Evolutionary conservation across 441 rosid species (phyloP), one percentile per base, ranked within the genome.

Genomic region (Isatis lusitanica): DNA sequence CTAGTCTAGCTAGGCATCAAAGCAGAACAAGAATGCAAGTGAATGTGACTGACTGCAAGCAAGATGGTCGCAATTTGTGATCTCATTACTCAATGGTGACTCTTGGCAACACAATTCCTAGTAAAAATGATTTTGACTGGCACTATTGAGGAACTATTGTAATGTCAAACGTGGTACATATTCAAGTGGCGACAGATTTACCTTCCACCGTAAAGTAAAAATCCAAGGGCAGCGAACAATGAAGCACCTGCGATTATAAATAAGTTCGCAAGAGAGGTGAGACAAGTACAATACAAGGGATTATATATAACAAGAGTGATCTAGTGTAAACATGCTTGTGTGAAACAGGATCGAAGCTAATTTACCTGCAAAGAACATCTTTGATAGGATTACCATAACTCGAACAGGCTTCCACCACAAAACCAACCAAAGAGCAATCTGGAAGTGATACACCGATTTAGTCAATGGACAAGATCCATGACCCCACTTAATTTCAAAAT

Each of bases 201-300:
- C 98, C 98, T 91, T 84, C 98, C 98, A 50, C 98, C 98, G 63
- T 89, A 93, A 21, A 93, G 88, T 73, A 93, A 81, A 75, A 93
- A 93, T 17, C 94, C 98, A 62, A 93, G 86, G 53, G 98, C 94
- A 1, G 97, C 92, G 36, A 88, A 84, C 78, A 93, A 80, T 42
- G 97, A 93, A 48, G 87, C 90, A 39, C 90, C 98, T 93, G 87
- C 78, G 4, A 28, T 33, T 63, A 48, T 42, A n/a, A n/a, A n/a
- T n/a, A 4, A 42, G 2, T 42, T 11, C 44, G 0, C 39, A 73
- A 53, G 63, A 47, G 56, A 63, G 74, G 21, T 67, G 65, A 56
- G 67, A 39, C 15, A 17, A 7, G 50, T 55, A 55, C 12, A 17
- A 79, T 70, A 55, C 12, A 17, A 79, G 68, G 67, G 70, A 30